Evolutionary conservation across 202 grass and related monocot genomes (phyloP), one percentile per base, ranked within the genome.

Genomic region (Schoenoplectus triqueter): DNA sequence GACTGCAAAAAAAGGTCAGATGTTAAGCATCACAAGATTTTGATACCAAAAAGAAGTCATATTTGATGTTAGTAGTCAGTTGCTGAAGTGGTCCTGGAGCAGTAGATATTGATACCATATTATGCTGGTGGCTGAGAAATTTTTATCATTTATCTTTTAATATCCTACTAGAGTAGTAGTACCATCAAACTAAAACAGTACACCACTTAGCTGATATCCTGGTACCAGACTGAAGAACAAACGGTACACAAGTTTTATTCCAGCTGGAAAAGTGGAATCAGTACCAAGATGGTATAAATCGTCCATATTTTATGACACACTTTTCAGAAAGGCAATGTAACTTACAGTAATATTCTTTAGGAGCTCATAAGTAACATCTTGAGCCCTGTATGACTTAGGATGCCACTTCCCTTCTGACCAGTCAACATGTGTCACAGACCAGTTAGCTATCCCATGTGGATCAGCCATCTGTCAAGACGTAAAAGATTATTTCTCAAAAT

Each of bases 391-490:
- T 69, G 93, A 88, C 78, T 82, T 95, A 44, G 96, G 96, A 91
- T 99, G 96, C 96, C 96, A 99, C 87, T 99, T 99, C 67, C 88
- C 88, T 80, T 95, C 96, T 7, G 96, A 99, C 96, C 96, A 99
- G 86, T 99, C 96, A 66, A 99, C 96, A 89, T 99, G 87, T 74
- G 96, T 99, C 81, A 92, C 90, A 2, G 96, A 95, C 96, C 96
- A 99, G 89, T 99, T 95, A 62, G 96, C 71, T 69, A 95, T 99
- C 65, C 96, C 93, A 83, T 86, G 84, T 70, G 96, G 91, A 92
- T 99, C 91, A 78, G 94, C 87, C 93, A 99, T 95, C 96, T 99
- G 75, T 78, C 10, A 61, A 60, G 66, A 83, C 42, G 85, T 83
- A 62, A 19, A 31, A 31, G 14, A 64, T 42, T 88, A 61, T 42